Base-by-base conservation (phyloP, 148 eudicot genomes). In the Dysphania ambrosioides region DNA sequence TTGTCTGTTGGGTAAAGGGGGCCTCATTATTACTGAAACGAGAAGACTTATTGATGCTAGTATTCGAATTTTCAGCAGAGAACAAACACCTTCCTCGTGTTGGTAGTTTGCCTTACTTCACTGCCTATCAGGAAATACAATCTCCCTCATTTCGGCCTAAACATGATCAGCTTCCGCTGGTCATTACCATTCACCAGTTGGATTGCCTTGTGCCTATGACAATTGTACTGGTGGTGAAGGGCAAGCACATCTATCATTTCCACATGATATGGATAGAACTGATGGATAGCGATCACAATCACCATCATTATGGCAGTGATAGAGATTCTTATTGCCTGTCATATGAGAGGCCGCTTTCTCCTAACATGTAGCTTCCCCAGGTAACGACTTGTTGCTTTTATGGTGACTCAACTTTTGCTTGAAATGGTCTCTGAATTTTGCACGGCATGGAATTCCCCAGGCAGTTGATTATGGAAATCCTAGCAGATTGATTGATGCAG, bases 1-100 rank as follows among this genome's bases (percentile, higher is more conserved):
- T 65, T 84, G 89, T 81, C 65, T 88, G 36, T 75, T 84, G 79
- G 91, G 91, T 74, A 88, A 82, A 80, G 91, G 89, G 70, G 91
- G 91, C 70, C 47, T 19, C 78, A 82, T 88, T 26, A 75, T 86
- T 66, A 64, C 84, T 77, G 91, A 86, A 75, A 75, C 86, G 83
- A 84, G 91, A 79, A 84, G 86, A 77, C 80, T 68, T 38, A 86
- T 87, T 74, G 89, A 87, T 75, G 89, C 91, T 66, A 83, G 74
- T 70, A 88, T 88, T 71, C 86, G 83, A 11, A 79, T 88, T 72
- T 86, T 84, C 75, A 85, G 84, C 61, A 84, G 75, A 80, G 89
- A 88, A 59, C 86, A 86, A 68, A 30, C 78, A 77, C 55, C 60
- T 18, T 75, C 70, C 85, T 65, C 77, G 64, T 76, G 81, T 27